phyloP scores from a whole-genome alignment of 352 stramenopile species.

The Pythium rhizo-oryzae region DNA sequence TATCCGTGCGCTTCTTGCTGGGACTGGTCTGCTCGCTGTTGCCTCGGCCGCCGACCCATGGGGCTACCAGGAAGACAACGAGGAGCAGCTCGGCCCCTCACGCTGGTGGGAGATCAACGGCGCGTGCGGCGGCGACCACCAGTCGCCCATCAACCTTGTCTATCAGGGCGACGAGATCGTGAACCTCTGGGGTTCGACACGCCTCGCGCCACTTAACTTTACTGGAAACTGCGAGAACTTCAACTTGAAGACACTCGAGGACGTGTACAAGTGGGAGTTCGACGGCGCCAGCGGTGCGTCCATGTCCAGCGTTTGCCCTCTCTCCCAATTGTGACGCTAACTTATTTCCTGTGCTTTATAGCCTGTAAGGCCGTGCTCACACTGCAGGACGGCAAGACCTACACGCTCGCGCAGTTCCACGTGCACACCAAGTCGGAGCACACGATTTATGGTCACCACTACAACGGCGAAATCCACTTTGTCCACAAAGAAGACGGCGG shows the following conservation, averaged over 20 bases:
- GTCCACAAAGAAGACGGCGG: constrained; percentile 47
- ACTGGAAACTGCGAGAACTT: constrained; percentile 52
- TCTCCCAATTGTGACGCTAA: no score
- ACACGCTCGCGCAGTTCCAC: constrained; percentile 66
- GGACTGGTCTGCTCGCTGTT: constrained; percentile 24
- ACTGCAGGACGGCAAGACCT: constrained; percentile 45
- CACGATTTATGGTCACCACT: constrained; percentile 49
- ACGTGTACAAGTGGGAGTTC: constrained; percentile 70
- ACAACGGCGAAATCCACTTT: constrained; percentile 63
- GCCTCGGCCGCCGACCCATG: constrained; percentile 36
- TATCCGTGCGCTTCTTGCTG: constrained; percentile 31
- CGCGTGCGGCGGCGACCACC: constrained; percentile 40
- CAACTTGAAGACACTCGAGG: constrained; percentile 57
- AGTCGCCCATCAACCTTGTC: constrained; percentile 63
- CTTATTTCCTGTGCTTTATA: no score
- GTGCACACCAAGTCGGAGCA: constrained; percentile 62
- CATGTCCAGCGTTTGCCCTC: no score
- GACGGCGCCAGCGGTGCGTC: constrained; percentile 38
- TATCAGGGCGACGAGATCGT: constrained; percentile 37
- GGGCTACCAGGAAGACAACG: constrained; percentile 49
- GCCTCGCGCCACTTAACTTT: constrained; percentile 50
- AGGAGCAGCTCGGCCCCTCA: constrained; percentile 39
- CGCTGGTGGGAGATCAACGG: constrained; percentile 46
- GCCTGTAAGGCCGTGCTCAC: constrained; percentile 56
- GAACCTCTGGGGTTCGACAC: constrained; percentile 49